Conservation (phyloP, 441 rosid species). For the Euphorbia schlechtendalii region DNA sequence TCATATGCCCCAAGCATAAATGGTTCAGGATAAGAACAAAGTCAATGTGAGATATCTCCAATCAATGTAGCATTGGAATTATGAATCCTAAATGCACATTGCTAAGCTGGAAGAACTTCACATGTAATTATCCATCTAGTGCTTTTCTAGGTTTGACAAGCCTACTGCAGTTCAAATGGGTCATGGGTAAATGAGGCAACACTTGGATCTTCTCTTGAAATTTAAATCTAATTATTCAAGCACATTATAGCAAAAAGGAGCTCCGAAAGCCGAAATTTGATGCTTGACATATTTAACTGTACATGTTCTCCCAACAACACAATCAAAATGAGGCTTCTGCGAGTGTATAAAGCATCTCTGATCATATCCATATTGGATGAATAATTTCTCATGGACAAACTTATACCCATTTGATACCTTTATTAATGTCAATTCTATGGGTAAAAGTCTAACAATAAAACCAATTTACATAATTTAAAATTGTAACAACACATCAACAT, state of each 20-base stretch:
- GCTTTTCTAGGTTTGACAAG: background rate
- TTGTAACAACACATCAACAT: background rate
- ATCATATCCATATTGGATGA: background rate
- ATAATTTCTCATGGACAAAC: background rate
- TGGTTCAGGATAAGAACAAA: background rate
- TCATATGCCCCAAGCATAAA: background rate
- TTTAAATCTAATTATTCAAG: background rate
- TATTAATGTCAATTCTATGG: background rate
- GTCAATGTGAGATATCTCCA: background rate
- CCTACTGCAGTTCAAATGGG: background rate
- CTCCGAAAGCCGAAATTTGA: background rate
- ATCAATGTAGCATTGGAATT: background rate
- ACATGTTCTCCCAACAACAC: background rate
- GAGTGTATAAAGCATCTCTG: background rate
- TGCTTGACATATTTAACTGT: background rate
- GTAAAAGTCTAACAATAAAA: background rate
- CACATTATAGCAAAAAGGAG: background rate
- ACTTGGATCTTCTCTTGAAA: background rate
- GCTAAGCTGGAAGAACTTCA: background rate
- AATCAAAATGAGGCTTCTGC: background rate
- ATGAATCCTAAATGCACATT: background rate
- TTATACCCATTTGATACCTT: background rate
- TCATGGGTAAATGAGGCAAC: background rate
- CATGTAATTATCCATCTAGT: background rate
- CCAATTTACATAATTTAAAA: conserved; percentile 1